Evolutionary conservation across 768 basidiomycete genomes (phyloP).

Genomic region (Cystofilobasidium macerans): DNA sequence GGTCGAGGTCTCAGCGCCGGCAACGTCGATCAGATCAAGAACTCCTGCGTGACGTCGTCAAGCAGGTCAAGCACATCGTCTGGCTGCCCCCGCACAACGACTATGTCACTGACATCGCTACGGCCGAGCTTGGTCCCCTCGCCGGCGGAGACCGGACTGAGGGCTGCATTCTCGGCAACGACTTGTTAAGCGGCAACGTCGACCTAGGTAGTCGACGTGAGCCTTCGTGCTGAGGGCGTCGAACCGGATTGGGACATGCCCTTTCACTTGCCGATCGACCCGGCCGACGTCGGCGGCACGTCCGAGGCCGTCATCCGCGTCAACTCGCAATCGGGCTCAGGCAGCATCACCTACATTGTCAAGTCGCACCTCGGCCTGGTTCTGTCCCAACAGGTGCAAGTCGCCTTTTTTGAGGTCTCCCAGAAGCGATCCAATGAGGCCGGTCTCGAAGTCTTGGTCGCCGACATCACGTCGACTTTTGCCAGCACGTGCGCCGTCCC

Average conservation of each 20-base stretch:
- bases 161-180: slow-evolving; percentile 95
- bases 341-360: slow-evolving; percentile 87
- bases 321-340: slow-evolving; percentile 98
- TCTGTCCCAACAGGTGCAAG: slow-evolving; percentile 93
- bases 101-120: slow-evolving; percentile 89
- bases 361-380: slow-evolving; percentile 85
- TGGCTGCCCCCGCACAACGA: slow-evolving; percentile 96
- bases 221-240: slow-evolving; percentile 54
- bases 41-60: slow-evolving; percentile 75
- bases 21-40: slow-evolving; percentile 94
- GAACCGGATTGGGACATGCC: slow-evolving; percentile 71
- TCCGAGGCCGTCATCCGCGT: slow-evolving; percentile 99
- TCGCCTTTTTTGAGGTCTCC: slow-evolving; percentile 85
- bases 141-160: slow-evolving; percentile 94
- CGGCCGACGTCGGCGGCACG: slow-evolving; percentile 82
- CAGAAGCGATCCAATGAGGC: slow-evolving; percentile 84
- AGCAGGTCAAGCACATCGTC: slow-evolving; percentile 80
- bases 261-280: slow-evolving; percentile 93
- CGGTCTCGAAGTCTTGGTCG: slow-evolving; percentile 86
- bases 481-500: slow-evolving; percentile 70
- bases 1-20: slow-evolving; percentile 95
- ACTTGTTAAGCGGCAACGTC: slow-evolving; percentile 97
- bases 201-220: slow-evolving; percentile 91
- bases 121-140: slow-evolving; percentile 80
- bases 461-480: slow-evolving; percentile 90